Base-by-base conservation (phyloP, 1,284 basidiomycete species). In the Chalciporus piperatoides region DNA sequence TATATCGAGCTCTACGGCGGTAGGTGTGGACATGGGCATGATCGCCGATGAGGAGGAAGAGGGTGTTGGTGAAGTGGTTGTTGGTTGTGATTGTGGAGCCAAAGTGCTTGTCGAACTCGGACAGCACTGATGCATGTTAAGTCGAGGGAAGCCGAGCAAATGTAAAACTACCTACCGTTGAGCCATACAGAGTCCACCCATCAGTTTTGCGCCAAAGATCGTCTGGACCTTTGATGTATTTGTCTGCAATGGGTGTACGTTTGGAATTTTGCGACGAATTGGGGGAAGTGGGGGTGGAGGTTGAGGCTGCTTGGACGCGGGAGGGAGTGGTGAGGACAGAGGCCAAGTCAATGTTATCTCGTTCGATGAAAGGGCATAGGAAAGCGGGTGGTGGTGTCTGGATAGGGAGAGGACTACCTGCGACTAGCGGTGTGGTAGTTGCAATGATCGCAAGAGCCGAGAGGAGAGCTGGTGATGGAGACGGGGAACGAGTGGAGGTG, bases 171-270 rank as follows among this genome's bases (percentile, higher is more conserved):
- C 81, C 75, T 51, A 81, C 71, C 17, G 79, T 76, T 23, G 79
- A 79, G 36, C 84, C 84, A 59, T 83, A 86, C 24, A 86, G 65
- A 12, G 79, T 77, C 70, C 79, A 87, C 25, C 60, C 57, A n/a
- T 72, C 67, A 3, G 75, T 73, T 64, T 75, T 81, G 51, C 77
- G 73, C 84, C 84, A 88, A 48, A 69, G 63, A 11, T 78, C 80
- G 70, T 86, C 84, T n/a, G 67, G 46, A 14, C 72, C 80, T 57
- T 73, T 60, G 46, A 71, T 69, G 64, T 76, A 88, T 61, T 73
- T 80, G 64, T 80, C 76, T 28, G 86, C 81, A 24, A 85, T 55
- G 50, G 57, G 53, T 47, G 59, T 60, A 36, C 39, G 48, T 15
- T 6, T 33, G 19, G 23, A 1, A 5, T 0, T 10, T 1, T 43